These are phyloP conservation scores for Purpureocillium takamizusanense DNA, from an alignment of 2,329 filamentous ascomycete genomes.

Conservation along the genomic window DNA sequence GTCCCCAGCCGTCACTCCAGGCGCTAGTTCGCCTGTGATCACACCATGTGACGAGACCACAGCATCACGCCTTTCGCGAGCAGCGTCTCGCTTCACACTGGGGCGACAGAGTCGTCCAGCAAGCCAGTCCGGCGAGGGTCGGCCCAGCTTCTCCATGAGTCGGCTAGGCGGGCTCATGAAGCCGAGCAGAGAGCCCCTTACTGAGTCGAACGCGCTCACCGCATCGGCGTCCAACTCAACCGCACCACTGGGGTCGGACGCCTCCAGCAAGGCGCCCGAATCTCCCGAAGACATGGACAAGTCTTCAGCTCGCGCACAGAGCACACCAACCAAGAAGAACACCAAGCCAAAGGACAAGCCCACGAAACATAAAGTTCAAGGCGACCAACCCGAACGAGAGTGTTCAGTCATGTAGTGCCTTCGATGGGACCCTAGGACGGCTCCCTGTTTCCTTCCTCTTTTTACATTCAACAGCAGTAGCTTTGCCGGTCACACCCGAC, in stretches of 20 bases:
- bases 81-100: slow-evolving; percentile 45
- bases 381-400: slow-evolving; percentile 34
- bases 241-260: slow-evolving; percentile 14
- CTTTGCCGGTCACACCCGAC: too few species aligned
- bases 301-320: slow-evolving; percentile 3
- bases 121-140: slow-evolving; percentile 49
- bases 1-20: slow-evolving; percentile 28
- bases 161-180: slow-evolving; percentile 44
- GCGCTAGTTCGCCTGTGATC: slow-evolving; percentile 24
- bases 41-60: slow-evolving; percentile 45
- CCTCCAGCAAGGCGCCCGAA: slow-evolving; percentile 10
- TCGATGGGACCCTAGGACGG: not conserved
- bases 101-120: slow-evolving; percentile 42
- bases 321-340: slow-evolving; percentile 17
- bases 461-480: not conserved
- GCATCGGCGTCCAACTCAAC: slow-evolving; percentile 16
- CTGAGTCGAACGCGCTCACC: slow-evolving; percentile 15
- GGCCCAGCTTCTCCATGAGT: slow-evolving; percentile 48
- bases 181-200: slow-evolving; percentile 36
- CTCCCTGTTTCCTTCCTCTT: not conserved
- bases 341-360: slow-evolving; percentile 29
- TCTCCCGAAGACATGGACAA: slow-evolving; percentile 12
- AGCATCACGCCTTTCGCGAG: slow-evolving; percentile 45
- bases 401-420: slow-evolving; percentile 35
- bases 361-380: slow-evolving; percentile 23